A percentile compares a stretch with the other conserved stretches of the same genome.
phyloP scores from a whole-genome alignment of 2,329 filamentous ascomycete genomes.

The Bipolaris zeicola region DNA sequence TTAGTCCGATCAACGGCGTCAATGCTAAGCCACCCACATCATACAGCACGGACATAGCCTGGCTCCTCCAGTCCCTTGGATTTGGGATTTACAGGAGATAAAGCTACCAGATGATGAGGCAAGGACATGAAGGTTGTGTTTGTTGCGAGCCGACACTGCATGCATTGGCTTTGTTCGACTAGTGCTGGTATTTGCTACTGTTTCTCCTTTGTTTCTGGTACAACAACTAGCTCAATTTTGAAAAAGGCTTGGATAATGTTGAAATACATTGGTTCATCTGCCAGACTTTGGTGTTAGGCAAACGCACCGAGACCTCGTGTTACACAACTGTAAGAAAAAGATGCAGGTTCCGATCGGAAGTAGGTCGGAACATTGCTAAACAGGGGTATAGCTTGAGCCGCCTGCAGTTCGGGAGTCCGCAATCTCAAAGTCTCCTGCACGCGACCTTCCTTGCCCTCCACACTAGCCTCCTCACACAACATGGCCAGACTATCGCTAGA shows the following conservation, averaged over 20 bases:
- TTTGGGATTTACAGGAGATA: not conserved
- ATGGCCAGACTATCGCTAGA: conserved; percentile 38
- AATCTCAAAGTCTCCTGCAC: conserved; percentile 8
- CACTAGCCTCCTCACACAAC: conserved; percentile 8
- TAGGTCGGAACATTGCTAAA: not conserved
- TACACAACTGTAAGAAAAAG: not conserved
- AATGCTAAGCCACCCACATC: not conserved
- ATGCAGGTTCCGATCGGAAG: conserved; percentile 14
- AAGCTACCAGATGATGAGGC: not conserved
- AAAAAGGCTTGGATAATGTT: not conserved
- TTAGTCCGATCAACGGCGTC: not conserved
- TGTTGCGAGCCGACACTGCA: not conserved
- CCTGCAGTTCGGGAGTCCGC: conserved; percentile 15
- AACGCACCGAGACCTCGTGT: not conserved
- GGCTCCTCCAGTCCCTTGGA: not conserved
- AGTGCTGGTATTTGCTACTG: not conserved
- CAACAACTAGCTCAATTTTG: too few relatives aligned
- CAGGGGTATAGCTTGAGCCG: conserved; percentile 1
- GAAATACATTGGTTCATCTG: not conserved
- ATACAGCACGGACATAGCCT: not conserved
- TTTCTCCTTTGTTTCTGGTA: not conserved
- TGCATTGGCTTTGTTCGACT: not conserved
- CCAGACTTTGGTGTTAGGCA: not conserved
- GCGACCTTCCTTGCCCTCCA: not conserved
- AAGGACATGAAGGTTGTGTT: not conserved